Conservation (phyloP, 2,329 filamentous ascomycete species). For the Trichoderma cornu-damae region DNA sequence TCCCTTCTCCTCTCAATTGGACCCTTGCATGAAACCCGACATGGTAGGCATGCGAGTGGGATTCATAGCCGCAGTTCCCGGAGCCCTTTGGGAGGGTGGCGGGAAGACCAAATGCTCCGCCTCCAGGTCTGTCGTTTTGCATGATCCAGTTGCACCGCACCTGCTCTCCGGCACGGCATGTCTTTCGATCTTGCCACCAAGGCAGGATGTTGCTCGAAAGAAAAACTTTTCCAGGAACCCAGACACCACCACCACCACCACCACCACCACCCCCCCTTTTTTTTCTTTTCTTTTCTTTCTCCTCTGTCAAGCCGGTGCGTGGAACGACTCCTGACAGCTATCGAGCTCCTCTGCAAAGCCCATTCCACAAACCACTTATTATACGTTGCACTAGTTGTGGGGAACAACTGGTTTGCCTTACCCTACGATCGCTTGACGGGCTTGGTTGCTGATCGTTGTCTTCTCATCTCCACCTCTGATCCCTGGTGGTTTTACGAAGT, state of each 20-base stretch:
- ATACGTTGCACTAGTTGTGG: constrained; percentile 5
- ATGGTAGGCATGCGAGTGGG: constrained; percentile 2
- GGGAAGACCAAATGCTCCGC: neutral
- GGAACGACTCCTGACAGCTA: constrained; percentile 3
- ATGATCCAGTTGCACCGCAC: constrained; percentile 7
- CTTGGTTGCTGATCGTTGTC: constrained; percentile 1
- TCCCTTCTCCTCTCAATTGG: neutral
- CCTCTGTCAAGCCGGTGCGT: neutral
- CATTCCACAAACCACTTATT: neutral
- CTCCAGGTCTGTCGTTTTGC: constrained; percentile 1
- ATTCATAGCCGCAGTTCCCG: constrained; percentile 14
- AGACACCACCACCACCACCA: no score
- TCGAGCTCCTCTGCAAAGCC: neutral
- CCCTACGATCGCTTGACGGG: constrained; percentile 12
- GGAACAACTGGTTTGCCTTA: neutral
- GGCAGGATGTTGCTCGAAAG: neutral
- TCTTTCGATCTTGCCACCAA: constrained; percentile 6
- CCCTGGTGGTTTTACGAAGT: neutral
- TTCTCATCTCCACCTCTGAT: constrained; percentile 10
- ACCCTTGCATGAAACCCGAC: constrained; percentile 11
- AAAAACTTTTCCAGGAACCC: neutral
- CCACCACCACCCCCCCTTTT: no score
- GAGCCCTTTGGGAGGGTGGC: constrained; percentile 6
- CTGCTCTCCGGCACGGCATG: constrained; percentile 11
- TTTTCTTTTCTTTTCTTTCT: no score